Percentiles rank a stretch among this genome's conserved stretches.
Evolutionary conservation across 2,329 filamentous ascomycete genomes (phyloP).

Genomic region (Neurospora crassa): DNA sequence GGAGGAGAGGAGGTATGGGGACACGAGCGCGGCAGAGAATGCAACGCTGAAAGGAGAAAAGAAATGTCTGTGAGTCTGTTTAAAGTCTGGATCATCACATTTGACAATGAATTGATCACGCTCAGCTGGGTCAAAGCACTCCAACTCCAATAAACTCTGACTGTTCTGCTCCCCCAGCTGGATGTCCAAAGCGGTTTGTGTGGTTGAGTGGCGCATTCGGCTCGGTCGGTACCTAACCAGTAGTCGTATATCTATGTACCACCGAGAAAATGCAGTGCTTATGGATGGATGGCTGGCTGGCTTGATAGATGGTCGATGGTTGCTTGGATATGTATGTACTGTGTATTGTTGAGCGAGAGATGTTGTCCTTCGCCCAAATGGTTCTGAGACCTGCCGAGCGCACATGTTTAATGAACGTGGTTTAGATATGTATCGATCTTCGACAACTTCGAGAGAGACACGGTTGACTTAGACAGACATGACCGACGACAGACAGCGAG

Average conservation of each 20-base stretch:
- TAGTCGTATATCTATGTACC: background rate
- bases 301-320: background rate
- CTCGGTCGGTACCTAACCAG: background rate
- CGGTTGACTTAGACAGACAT: background rate
- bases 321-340: background rate
- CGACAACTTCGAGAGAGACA: background rate
- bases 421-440: too few relatives aligned
- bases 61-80: background rate
- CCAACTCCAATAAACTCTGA: background rate
- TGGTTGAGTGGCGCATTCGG: background rate
- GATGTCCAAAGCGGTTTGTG: background rate
- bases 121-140: background rate
- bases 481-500: background rate
- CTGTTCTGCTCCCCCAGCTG: background rate
- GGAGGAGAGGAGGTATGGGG: background rate
- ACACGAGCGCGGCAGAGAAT: background rate
- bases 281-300: background rate
- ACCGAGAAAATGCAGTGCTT: background rate
- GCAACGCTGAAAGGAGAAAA: background rate
- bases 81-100: background rate
- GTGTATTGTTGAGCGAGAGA: too few relatives aligned
- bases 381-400: background rate
- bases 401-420: background rate
- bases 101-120: background rate
- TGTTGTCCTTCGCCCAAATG: too few relatives aligned